Evolutionary conservation across 2,329 filamentous ascomycete genomes (phyloP), one percentile per base, ranked within the genome.

Genomic region (Tolypocladium amazonense): DNA sequence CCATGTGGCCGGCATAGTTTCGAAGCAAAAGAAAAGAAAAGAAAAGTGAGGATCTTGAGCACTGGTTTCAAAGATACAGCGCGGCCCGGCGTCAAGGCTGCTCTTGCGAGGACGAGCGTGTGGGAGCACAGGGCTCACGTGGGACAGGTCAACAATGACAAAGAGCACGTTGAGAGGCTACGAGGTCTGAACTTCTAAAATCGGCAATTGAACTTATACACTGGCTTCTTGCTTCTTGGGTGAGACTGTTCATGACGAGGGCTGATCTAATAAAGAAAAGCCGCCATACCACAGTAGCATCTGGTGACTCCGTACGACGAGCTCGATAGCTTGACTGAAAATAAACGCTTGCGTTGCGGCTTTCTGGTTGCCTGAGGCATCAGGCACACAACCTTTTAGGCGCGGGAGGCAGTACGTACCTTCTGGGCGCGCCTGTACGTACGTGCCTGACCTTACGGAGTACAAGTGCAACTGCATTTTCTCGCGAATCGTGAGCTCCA

Each of bases 1-100:
- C 58, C 43, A 58, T 61, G 58, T 59, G 59, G 58, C 39, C 30
- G 60, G 47, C 37, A 33, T 61, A 61, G 56, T 58, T 57, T 59
- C 50, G 60, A 56, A 55, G 55, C 54, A 56, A 61, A 52, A 56
- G n/a, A n/a, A 35, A 35, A 25, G 55, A 59, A 59, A 33, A 50
- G 57, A 58, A 58, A 58, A 55, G 56, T 59, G 50, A 58, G 58
- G 60, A 56, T 59, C 57, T 56, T 53, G 45, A 38, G 33, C 41
- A 52, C 15, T 20, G 45, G 33, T 37, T 52, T 54, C 45, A 47
- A 57, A 47, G 54, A 57, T 33, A 56, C 18, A 35, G 20, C 25
- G 35, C 35, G 47, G 23, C n/a, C 41, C 25, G 15, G 35, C 45
- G 27, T 41, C 27, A 30, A 30, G 45, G 47, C 35, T 20, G 47